A percentile compares a stretch with the other conserved stretches of the same genome.
Conservation (phyloP, 2,329 filamentous ascomycete species). For the Pyrenophora tritici-repentis region DNA sequence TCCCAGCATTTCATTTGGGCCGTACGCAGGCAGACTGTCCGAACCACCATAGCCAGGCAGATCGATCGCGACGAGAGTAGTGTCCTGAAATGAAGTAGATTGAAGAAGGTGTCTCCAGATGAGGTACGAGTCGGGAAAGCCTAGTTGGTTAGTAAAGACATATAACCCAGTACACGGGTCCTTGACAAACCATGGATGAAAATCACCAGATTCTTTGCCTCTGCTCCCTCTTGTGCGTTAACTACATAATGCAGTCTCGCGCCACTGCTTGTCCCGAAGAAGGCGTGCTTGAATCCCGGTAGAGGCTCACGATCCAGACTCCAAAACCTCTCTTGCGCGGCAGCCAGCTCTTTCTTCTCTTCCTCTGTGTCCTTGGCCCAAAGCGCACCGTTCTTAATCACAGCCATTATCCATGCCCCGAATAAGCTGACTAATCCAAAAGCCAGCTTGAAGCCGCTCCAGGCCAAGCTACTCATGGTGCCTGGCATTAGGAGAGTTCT, state of each 20-base stretch:
- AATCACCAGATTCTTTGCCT: conserved; percentile 52
- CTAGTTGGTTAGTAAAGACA: conserved; percentile 11
- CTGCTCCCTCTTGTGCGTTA: conserved; percentile 29
- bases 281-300: conserved; percentile 56
- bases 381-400: conserved; percentile 35
- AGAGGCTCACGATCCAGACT: conserved; percentile 55
- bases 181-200: conserved; percentile 56
- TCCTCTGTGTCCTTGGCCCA: conserved; percentile 32
- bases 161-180: not conserved
- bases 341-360: conserved; percentile 25
- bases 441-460: conserved; percentile 33
- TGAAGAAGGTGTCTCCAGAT: conserved; percentile 58
- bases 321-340: conserved; percentile 61
- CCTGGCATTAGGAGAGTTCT: conserved; percentile 1
- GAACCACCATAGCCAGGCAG: conserved; percentile 65
- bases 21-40: conserved; percentile 57
- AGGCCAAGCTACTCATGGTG: conserved; percentile 26
- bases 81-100: conserved; percentile 47
- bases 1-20: conserved; percentile 58
- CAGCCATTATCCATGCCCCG: conserved; percentile 25
- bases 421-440: conserved; percentile 40
- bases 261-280: conserved; percentile 56
- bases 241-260: conserved; percentile 62
- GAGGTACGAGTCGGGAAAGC: conserved; percentile 63
- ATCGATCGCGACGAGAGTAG: conserved; percentile 59